These are phyloP conservation scores for Starmerella ratchasimensis DNA, from an alignment of 805 yeast species.

Conservation along the genomic window DNA sequence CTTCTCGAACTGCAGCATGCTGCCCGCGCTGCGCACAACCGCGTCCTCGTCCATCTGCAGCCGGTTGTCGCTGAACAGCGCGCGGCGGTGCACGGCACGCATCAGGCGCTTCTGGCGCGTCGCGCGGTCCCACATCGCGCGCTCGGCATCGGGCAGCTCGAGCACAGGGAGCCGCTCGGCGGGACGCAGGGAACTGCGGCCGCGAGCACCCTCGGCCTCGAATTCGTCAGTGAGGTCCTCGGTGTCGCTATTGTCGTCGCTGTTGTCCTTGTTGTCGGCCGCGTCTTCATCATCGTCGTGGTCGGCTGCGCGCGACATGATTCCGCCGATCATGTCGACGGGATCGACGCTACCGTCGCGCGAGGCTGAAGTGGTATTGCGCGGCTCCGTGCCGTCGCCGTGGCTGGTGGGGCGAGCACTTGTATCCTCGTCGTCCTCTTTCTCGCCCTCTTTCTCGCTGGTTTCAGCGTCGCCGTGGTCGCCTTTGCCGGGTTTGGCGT, in stretches of 20 bases:
- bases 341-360: too few species aligned
- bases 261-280: not conserved
- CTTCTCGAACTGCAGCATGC: constrained; percentile 45
- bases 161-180: too few species aligned
- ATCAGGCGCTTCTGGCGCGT: constrained; percentile 60
- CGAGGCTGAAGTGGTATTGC: too few species aligned
- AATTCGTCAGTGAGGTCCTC: not conserved
- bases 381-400: too few species aligned
- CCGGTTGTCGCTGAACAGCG: constrained; percentile 45
- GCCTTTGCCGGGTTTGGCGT: not conserved
- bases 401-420: too few species aligned
- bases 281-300: not conserved
- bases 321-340: too few species aligned
- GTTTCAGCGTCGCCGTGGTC: not conserved
- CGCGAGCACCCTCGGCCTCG: not conserved
- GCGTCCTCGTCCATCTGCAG: constrained; percentile 61
- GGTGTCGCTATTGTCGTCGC: not conserved
- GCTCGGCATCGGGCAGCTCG: constrained; percentile 27
- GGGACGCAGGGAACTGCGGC: too few species aligned
- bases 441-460: not conserved
- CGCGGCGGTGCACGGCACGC: constrained; percentile 53
- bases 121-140: constrained; percentile 58
- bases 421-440: not conserved
- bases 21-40: constrained; percentile 45
- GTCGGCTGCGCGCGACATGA: too few species aligned